Evolutionary conservation across 345 rosid genomes (phyloP).

Genomic region (Dovyalis caffra): DNA sequence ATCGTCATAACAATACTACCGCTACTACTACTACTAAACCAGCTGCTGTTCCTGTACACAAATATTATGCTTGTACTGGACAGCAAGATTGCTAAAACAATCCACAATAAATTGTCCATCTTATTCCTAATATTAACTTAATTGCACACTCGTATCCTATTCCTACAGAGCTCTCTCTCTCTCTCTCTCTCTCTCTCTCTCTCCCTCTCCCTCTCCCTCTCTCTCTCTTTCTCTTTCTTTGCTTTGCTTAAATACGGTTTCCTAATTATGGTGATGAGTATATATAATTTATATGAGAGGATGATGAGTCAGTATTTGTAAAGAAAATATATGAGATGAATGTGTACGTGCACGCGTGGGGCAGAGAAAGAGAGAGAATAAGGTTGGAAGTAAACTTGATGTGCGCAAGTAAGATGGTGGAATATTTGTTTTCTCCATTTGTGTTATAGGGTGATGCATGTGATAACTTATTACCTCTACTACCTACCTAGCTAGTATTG

Average conservation of each 20-base stretch:
- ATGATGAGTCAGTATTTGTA: background rate
- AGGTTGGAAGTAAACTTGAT: background rate
- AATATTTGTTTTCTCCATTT: background rate
- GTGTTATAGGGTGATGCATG: constrained; percentile 5
- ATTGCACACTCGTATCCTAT: background rate
- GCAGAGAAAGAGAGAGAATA: constrained; percentile 1
- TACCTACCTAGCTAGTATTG: background rate
- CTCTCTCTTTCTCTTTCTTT: constrained; percentile 7
- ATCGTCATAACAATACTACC: constrained; percentile 18
- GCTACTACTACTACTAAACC: background rate
- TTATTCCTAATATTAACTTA: no score
- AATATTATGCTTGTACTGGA: constrained; percentile 20
- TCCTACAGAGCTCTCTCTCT: constrained; percentile 10
- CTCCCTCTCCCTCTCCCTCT: constrained; percentile 23
- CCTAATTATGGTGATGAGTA: constrained; percentile 17
- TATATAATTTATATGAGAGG: background rate
- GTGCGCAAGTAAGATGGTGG: background rate
- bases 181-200: constrained; percentile 27
- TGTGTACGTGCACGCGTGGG: constrained; percentile 38
- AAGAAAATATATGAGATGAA: background rate
- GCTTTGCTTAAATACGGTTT: constrained; percentile 23
- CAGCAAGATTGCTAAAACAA: constrained; percentile 29
- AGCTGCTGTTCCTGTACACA: constrained; percentile 32
- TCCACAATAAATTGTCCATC: constrained; percentile 42
- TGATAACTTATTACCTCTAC: background rate